Evolutionary conservation across 768 basidiomycete genomes (phyloP).

Genomic region (Collybia mongolica): DNA sequence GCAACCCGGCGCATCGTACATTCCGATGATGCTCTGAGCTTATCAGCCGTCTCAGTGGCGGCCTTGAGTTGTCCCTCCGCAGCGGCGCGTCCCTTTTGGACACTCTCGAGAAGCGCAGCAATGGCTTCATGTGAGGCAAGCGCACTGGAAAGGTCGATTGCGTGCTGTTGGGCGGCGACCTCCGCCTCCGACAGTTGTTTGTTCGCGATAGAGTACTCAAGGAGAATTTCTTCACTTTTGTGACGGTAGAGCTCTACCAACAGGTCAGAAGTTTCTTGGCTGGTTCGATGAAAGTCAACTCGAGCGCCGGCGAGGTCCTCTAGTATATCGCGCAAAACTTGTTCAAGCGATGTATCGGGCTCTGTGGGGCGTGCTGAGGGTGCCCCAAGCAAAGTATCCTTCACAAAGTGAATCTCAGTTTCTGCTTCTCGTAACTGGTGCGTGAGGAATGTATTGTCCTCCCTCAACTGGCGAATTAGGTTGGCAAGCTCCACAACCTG

Average conservation of each 20-base stretch:
- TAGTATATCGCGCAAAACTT: constrained; percentile 1
- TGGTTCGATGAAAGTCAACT: constrained; percentile 3
- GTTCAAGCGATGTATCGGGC: neutral
- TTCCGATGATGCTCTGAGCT: constrained; percentile 17
- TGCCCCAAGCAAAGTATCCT: neutral
- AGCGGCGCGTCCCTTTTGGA: constrained; percentile 31
- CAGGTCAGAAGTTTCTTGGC: constrained; percentile 15
- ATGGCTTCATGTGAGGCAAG: constrained; percentile 41
- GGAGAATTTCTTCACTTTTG: constrained; percentile 31
- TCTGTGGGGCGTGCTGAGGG: neutral
- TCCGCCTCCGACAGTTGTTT: constrained; percentile 26
- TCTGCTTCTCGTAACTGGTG: constrained; percentile 30
- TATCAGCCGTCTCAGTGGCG: constrained; percentile 19
- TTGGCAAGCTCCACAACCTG: constrained; percentile 66
- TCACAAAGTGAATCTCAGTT: constrained; percentile 29
- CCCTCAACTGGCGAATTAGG: constrained; percentile 56
- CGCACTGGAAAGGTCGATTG: constrained; percentile 37
- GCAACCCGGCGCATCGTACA: constrained; percentile 15
- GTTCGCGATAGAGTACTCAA: constrained; percentile 25
- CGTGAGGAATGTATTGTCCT: constrained; percentile 46
- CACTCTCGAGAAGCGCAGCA: constrained; percentile 36
- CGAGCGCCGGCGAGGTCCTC: constrained; percentile 4
- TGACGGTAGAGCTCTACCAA: constrained; percentile 35
- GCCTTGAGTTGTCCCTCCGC: constrained; percentile 16
- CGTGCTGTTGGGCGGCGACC: constrained; percentile 26